Evolutionary conservation across 2,329 filamentous ascomycete species (phyloP), one percentile per base, ranked within the genome.

Genomic region (Xylaria arbuscula): DNA sequence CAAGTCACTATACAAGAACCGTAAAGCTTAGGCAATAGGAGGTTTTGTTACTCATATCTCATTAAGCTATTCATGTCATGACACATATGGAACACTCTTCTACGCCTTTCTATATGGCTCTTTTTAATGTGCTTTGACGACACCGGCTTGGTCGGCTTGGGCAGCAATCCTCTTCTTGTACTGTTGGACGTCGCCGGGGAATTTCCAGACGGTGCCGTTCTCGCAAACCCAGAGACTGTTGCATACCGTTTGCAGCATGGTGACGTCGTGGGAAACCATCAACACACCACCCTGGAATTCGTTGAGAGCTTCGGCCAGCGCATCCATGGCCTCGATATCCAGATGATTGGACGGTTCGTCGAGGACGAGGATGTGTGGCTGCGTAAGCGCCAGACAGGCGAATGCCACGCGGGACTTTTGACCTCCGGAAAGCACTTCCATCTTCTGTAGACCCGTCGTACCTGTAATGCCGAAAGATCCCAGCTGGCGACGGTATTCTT

Each of bases 251-350:
- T 97, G 94, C 80, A 99, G 81, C 93, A 99, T 98, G 0, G 96
- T 98, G 62, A 99, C 96, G 79, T 99, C 96, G 91, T 99, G 96
- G 77, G 93, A 97, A 66, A 99, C 96, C 94, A 99, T 98, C 76
- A 99, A 84, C 64, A 99, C 94, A 80, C 96, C 96, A 70, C 96
- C 96, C 82, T 97, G 88, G 83, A 98, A 99, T 72, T 90, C 88
- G 74, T 89, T 87, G 74, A 99, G 85, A 17, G 96, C 96, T 36
- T 91, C 89, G 4, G 93, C 91, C 61, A 99, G 85, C 11, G 96
- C 95, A 80, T 99, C 96, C 96, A 99, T 98, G 72, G 96, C 96
- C 81, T 99, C 96, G 75, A 99, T 98, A 88, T 99, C 96, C 76
- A 99, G 85, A 81, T 99, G 96, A 85, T 99, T 99, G 72, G 93